A percentile compares a stretch with the other conserved stretches of the same genome.
Evolutionary conservation across 345 rosid genomes (phyloP).

Genomic region (Eucalyptus marginata): DNA sequence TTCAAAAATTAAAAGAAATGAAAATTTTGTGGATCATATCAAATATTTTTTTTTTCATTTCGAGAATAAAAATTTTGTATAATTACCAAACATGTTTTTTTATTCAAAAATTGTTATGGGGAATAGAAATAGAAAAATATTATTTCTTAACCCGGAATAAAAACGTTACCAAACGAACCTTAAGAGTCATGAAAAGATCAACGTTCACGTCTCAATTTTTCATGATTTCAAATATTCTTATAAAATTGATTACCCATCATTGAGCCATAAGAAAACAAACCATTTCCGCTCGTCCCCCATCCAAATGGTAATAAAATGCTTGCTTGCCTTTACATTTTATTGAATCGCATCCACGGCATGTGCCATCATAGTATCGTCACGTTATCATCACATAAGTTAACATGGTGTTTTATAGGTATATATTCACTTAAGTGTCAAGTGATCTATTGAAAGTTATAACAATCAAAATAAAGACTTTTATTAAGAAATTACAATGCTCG

Average conservation of each 20-base stretch:
- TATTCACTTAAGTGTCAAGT: not conserved
- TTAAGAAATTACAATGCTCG: not conserved
- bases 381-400: not conserved
- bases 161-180: rapidly evolving
- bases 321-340: not conserved
- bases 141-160: rapidly evolving
- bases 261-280: not conserved
- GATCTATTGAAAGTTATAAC: rapidly evolving
- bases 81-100: rapidly evolving
- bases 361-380: not conserved
- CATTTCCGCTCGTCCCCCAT: not conserved
- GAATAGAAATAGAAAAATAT: rapidly evolving
- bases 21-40: no score
- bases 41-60: no score
- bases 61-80: no score
- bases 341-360: not conserved
- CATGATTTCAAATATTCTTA: rapidly evolving
- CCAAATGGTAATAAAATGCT: not conserved
- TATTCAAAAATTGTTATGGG: rapidly evolving
- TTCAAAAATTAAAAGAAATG: no score
- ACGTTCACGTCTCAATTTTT: rapidly evolving
- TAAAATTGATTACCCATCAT: not conserved
- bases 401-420: rapidly evolving
- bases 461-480: rapidly evolving
- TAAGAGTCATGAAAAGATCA: rapidly evolving